Base-by-base conservation (phyloP, 345 rosid species). In the Leavenworthia alabamica region DNA sequence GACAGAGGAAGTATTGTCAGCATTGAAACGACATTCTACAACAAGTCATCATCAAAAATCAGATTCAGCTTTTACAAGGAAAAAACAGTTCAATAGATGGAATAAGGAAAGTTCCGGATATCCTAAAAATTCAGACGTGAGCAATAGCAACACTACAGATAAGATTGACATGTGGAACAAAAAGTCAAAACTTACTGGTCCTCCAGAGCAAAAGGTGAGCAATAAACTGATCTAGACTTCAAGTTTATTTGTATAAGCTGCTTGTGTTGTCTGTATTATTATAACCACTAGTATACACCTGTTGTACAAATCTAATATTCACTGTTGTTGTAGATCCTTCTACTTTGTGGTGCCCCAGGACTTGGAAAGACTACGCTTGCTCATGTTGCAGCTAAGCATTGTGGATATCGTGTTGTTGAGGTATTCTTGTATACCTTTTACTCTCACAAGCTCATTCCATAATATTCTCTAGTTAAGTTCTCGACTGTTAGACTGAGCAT, bases 301-400 rank as follows among this genome's bases (percentile, higher is more conserved):
- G 22, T n/a, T 24, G 19, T 54, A 27, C 41, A 45, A 24, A 17
- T 29, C 42, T 48, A 47, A 53, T 52, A 70, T 60, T 40, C 66
- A 28, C 57, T 63, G 50, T 29, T 50, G 2, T 60, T 77, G 88
- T 88, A 89, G 99, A 79, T 93, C 67, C 99, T 93, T 62, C 64
- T 89, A 69, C 97, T 89, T 45, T 89, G 99, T 72, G 97, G 99
- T 50, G 85, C 99, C 55, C 99, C 97, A 16, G 99, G 99, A 60
- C 99, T 93, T 77, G 99, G 99, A 56, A 93, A 93, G 86, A 93
- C 99, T 61, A 93, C 99, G 10, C 94, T 93, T 72, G 99, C 97
- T 36, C 97, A 89, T 73, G 83, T 89, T 51, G 94, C 96, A 77
- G 97, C 99, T 39, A 82, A 89, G 77, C 99, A 93, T 75, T 93